Base-by-base conservation (phyloP, 805 yeast species). In the Wickerhamomyces pijperi region DNA sequence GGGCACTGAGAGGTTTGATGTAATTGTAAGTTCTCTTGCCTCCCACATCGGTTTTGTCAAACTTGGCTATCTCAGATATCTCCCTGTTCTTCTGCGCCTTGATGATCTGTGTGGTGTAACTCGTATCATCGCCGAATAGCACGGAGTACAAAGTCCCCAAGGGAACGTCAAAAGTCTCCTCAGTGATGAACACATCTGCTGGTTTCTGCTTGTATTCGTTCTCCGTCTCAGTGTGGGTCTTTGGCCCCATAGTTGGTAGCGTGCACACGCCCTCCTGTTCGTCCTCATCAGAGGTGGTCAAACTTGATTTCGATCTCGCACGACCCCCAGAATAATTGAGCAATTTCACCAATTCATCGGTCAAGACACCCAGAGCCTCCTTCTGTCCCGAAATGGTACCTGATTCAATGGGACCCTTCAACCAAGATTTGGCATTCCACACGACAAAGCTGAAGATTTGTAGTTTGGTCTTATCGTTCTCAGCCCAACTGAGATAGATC, bases 381-480 rank as follows among this genome's bases (percentile, higher is more conserved):
- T 72, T 72, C 44, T 83, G 88, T 9, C 90, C 92, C 32, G 76
- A 75, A 46, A 77, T 72, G 2, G 87, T 67, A 39, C 84, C 86
- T 41, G 71, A 79, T 51, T 83, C 92, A 42, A 83, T 76, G 0
- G 85, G 80, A 19, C 78, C 72, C 54, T 78, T 81, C 43, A 83
- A 72, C 88, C 90, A 82, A 36, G 86, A 78, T 46, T 78, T 78
- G 7, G 79, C 83, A 1, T 77, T 60, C 94, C 94, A 83, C 40
- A 75, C 74, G 35, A 81, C 69, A 23, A 60, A 59, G 2, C 79
- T 77, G 25, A 72, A 67, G 14, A 78, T 72, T 19, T 62, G 60
- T 5, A 81, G 29, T 19, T 61, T 63, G 0, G 88, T 80, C 8
- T 57, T 42, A 52, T 78, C 78, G 37, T 68, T 65, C 2, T 61